Conservation (phyloP, 805 yeast genomes). For the Pichia heedii region DNA sequence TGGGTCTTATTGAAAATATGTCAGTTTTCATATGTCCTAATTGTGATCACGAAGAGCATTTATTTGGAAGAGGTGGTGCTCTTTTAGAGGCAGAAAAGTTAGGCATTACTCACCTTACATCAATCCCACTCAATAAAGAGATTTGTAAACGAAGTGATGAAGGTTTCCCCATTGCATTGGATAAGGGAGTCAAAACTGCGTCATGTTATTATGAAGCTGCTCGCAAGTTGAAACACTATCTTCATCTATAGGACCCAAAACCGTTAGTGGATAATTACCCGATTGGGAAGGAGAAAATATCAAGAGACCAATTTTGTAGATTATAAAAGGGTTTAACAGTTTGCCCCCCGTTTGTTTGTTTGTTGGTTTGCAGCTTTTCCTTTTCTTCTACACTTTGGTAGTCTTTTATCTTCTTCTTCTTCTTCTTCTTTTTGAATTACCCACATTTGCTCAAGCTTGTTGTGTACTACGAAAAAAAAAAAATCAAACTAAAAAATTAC, state of each 20-base stretch:
- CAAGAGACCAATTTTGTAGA: background rate
- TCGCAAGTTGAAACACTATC: conserved; percentile 19
- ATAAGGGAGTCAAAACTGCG: conserved; percentile 30
- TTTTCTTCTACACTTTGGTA: background rate
- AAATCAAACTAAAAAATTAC: background rate
- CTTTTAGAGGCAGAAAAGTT: conserved; percentile 38
- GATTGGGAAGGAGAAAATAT: background rate
- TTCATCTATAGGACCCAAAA: background rate
- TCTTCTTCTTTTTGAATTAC: background rate
- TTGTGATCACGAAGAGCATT: conserved; percentile 62
- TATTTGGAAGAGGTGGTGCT: conserved; percentile 64
- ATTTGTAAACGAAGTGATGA: conserved; percentile 54
- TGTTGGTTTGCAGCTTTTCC: no score
- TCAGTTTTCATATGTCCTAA: conserved; percentile 68
- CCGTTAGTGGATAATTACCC: background rate
- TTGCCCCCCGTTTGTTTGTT: no score
- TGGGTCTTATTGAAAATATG: conserved; percentile 81
- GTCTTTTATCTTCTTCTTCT: background rate
- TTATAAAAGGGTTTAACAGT: background rate
- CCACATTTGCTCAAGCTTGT: background rate
- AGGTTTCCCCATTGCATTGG: conserved; percentile 55
- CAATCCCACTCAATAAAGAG: conserved; percentile 54
- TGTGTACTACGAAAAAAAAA: background rate
- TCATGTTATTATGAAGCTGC: conserved; percentile 40
- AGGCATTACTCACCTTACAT: conserved; percentile 47